phyloP scores from a whole-genome alignment of 306 rosid species.

The Elaeagnus macrophylla region DNA sequence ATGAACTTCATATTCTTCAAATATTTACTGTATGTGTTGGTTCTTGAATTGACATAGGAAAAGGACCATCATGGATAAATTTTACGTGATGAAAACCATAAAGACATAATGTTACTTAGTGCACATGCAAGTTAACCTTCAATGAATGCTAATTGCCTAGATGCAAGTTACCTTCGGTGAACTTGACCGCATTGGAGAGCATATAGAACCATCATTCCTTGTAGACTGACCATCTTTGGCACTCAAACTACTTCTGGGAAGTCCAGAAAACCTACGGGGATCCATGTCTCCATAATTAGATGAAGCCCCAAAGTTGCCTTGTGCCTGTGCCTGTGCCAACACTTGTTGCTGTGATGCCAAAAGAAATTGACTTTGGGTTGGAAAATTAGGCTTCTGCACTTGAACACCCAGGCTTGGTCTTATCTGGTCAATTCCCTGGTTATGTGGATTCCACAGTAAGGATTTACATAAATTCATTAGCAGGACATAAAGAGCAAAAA shows the following conservation, averaged over 20 bases:
- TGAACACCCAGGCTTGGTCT: slow-evolving; percentile 76
- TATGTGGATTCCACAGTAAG: slow-evolving; percentile 19
- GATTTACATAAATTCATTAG: slow-evolving; percentile 19
- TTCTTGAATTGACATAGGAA: too few species aligned
- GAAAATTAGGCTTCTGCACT: slow-evolving; percentile 86
- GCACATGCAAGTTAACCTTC: too few species aligned
- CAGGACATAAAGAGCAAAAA: slow-evolving; percentile 10
- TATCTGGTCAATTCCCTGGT: slow-evolving; percentile 81
- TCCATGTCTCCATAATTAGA: slow-evolving; percentile 70
- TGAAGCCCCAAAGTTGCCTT: slow-evolving; percentile 55
- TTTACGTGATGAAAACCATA: too few species aligned
- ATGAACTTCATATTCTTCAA: too few species aligned
- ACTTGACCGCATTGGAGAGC: slow-evolving; percentile 88
- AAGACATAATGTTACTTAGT: too few species aligned
- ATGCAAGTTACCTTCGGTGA: slow-evolving; percentile 55
- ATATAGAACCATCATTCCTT: slow-evolving; percentile 71
- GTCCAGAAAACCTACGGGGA: slow-evolving; percentile 64
- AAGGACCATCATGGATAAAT: too few species aligned
- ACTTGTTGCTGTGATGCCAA: slow-evolving; percentile 78
- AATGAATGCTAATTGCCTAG: too few species aligned
- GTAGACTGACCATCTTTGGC: slow-evolving; percentile 62
- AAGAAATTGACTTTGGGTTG: slow-evolving; percentile 71
- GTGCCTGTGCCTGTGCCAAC: slow-evolving; percentile 82
- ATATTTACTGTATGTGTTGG: too few species aligned
- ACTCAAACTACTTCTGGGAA: slow-evolving; percentile 58